phyloP scores from a whole-genome alignment of 1,284 basidiomycete species.

The Vanrija humicola region DNA sequence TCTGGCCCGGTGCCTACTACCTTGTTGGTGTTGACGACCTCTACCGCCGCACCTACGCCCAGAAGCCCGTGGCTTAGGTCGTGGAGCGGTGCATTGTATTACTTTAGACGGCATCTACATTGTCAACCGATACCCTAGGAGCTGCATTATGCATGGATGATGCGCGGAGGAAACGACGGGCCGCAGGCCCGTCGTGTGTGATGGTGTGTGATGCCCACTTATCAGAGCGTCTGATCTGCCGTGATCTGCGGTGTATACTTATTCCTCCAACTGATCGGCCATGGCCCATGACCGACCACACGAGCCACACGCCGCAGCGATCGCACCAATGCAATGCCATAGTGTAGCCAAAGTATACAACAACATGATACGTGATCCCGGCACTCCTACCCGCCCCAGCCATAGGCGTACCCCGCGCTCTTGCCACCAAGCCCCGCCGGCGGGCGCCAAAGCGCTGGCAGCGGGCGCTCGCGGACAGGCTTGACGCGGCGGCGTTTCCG shows the following conservation, averaged over 20 bases:
- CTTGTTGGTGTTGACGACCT: constrained; percentile 87
- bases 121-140: constrained; percentile 5
- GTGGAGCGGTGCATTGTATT: neutral
- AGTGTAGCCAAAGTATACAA: too few species aligned
- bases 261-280: too few species aligned
- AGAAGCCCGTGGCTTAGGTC: constrained; percentile 23
- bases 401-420: neutral
- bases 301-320: too few species aligned
- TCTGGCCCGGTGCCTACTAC: constrained; percentile 93
- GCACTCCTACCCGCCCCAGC: neutral
- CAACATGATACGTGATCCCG: too few species aligned
- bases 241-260: too few species aligned
- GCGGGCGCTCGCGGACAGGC: neutral
- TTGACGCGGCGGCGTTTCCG: neutral
- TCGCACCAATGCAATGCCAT: too few species aligned
- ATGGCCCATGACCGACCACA: too few species aligned
- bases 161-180: neutral
- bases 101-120: constrained; percentile 2
- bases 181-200: too few species aligned
- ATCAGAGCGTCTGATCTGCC: too few species aligned
- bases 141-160: neutral
- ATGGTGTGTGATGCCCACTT: too few species aligned
- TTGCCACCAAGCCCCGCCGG: neutral
- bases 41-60: constrained; percentile 80
- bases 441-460: constrained; percentile 1